phyloP scores from a whole-genome alignment of 2,329 filamentous ascomycete species.

The Escovopsis sp. region DNA sequence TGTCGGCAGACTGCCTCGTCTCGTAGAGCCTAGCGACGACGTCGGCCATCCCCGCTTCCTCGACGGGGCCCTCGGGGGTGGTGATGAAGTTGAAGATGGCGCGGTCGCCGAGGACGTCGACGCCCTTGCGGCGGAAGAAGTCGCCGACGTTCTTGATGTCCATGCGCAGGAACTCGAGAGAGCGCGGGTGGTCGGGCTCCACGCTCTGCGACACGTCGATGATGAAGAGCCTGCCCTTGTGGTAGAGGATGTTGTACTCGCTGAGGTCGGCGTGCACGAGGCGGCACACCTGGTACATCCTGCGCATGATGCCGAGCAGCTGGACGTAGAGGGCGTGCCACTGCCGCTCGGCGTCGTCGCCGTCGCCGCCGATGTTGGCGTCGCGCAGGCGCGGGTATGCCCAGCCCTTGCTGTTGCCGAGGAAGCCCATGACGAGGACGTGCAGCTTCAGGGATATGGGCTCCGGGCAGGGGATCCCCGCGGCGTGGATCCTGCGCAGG shows the following conservation, averaged over 20 bases:
- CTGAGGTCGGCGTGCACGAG: constrained; percentile 93
- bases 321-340: constrained; percentile 74
- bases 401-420: constrained; percentile 76
- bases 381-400: constrained; percentile 82
- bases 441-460: constrained; percentile 83
- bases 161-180: constrained; percentile 89
- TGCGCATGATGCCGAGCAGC: constrained; percentile 75
- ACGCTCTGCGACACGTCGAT: constrained; percentile 98
- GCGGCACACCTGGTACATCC: constrained; percentile 80
- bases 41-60: constrained; percentile 45
- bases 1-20: constrained; percentile 32
- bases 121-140: constrained; percentile 78
- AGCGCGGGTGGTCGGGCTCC: constrained; percentile 88
- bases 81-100: constrained; percentile 77
- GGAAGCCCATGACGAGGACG: constrained; percentile 86
- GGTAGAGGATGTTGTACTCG: constrained; percentile 95
- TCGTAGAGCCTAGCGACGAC: constrained; percentile 54
- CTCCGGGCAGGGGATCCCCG: constrained; percentile 82
- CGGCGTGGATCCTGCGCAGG: constrained; percentile 65
- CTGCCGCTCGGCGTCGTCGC: constrained; percentile 49
- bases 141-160: constrained; percentile 95
- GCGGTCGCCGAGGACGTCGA: constrained; percentile 66
- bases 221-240: constrained; percentile 69
- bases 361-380: constrained; percentile 48
- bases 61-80: constrained; percentile 39